phyloP scores from a whole-genome alignment of 257 asterid genomes.

The Solanum megistacrolobum region DNA sequence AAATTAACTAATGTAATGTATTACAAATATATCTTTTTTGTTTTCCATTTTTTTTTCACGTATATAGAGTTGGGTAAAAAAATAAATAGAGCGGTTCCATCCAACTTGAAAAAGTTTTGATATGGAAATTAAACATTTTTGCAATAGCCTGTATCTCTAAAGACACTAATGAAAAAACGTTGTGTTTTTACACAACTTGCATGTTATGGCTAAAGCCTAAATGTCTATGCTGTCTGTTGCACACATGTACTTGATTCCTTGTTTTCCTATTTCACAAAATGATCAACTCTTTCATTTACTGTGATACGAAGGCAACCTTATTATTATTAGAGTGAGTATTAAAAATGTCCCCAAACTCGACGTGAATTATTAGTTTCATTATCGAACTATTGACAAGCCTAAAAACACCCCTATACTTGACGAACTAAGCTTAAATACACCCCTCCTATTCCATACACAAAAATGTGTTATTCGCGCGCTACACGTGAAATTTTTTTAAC shows the following conservation, averaged over 20 bases:
- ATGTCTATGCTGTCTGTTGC: neutral
- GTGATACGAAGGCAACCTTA: fast-evolving
- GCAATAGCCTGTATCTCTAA: neutral
- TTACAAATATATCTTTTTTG: neutral
- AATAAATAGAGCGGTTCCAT: neutral
- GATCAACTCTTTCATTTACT: neutral
- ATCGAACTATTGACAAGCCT: fast-evolving
- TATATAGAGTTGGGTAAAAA: neutral
- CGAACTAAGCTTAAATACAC: too few relatives aligned
- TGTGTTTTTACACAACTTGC: neutral
- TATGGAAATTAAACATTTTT: neutral
- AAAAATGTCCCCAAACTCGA: fast-evolving
- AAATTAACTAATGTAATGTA: neutral
- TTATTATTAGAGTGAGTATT: too few relatives aligned
- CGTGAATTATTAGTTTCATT: fast-evolving
- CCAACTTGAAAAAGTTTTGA: neutral
- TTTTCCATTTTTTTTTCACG: neutral
- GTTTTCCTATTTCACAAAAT: too few relatives aligned
- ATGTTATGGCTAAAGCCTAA: neutral
- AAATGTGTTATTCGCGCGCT: too few relatives aligned
- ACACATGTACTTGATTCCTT: neutral
- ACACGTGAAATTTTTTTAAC: too few relatives aligned
- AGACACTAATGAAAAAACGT: neutral
- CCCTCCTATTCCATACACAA: fast-evolving
- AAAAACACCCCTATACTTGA: fast-evolving